Evolutionary conservation across 2,329 filamentous ascomycete genomes (phyloP).

Genomic region (Venturia nashicola): DNA sequence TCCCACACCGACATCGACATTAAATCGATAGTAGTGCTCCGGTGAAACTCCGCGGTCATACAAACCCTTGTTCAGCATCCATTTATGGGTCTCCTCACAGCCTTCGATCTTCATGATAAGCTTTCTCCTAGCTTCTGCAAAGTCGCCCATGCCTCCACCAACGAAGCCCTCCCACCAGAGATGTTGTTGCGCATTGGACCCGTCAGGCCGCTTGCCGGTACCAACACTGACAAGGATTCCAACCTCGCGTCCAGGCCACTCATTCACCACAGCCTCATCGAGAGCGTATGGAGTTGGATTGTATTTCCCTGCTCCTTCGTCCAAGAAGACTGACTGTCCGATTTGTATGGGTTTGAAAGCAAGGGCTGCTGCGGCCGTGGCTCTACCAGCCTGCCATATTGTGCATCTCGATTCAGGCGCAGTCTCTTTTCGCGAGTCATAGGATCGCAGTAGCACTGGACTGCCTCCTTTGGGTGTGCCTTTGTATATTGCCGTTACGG

Average conservation of each 20-base stretch:
- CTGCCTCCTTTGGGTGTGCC: slow-evolving; percentile 58
- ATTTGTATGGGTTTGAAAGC: slow-evolving; percentile 95
- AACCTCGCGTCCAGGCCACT: slow-evolving; percentile 89
- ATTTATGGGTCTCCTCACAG: slow-evolving; percentile 80
- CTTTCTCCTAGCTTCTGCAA: slow-evolving; percentile 74
- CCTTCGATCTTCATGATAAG: slow-evolving; percentile 90
- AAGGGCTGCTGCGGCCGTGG: slow-evolving; percentile 80
- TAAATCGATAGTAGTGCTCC: slow-evolving; percentile 92
- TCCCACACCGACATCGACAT: slow-evolving; percentile 89
- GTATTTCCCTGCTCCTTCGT: slow-evolving; percentile 83
- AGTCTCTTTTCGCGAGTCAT: slow-evolving; percentile 87
- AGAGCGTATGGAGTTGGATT: slow-evolving; percentile 78
- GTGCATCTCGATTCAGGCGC: slow-evolving; percentile 86
- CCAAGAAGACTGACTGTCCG: slow-evolving; percentile 85
- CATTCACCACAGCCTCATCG: slow-evolving; percentile 82
- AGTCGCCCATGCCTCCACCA: slow-evolving; percentile 60
- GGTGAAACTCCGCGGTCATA: slow-evolving; percentile 65
- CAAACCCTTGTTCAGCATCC: slow-evolving; percentile 71
- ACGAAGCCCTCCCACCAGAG: slow-evolving; percentile 89
- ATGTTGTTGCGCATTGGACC: slow-evolving; percentile 54
- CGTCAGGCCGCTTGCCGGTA: slow-evolving; percentile 73
- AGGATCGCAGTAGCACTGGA: slow-evolving; percentile 73
- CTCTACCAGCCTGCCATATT: slow-evolving; percentile 92
- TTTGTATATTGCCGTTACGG: slow-evolving; percentile 82
- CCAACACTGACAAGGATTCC: slow-evolving; percentile 88